A percentile compares a stretch with the other conserved stretches of the same genome.
Evolutionary conservation across 1,139 yeast species (phyloP).

Genomic region (Candida tropicalis): DNA sequence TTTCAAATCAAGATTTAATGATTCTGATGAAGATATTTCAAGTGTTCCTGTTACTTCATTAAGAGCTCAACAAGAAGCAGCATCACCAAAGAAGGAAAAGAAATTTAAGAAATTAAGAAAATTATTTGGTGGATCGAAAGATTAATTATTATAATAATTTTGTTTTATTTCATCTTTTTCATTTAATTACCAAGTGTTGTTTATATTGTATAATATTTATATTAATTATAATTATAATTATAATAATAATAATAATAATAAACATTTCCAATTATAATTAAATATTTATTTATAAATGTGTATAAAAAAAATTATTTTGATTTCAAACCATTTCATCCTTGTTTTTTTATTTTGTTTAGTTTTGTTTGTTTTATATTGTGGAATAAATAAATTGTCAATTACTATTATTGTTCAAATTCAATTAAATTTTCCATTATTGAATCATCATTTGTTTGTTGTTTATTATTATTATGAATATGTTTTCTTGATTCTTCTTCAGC

Average conservation of each 20-base stretch:
- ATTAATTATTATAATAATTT: not conserved
- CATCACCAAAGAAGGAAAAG: slow-evolving; percentile 42
- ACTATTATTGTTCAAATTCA: slow-evolving; percentile 30
- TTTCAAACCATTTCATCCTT: not conserved
- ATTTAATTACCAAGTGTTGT: not conserved
- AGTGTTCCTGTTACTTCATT: slow-evolving; percentile 5
- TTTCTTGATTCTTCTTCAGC: slow-evolving; percentile 15
- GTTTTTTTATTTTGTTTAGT: too few species aligned
- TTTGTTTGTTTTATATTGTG: too few species aligned
- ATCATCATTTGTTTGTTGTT: slow-evolving; percentile 13
- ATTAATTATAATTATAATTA: too few species aligned
- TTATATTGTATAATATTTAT: too few species aligned
- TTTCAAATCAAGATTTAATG: slow-evolving; percentile 17
- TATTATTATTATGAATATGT: slow-evolving; percentile 7
- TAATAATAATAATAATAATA: too few species aligned
- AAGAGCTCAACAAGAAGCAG: slow-evolving; percentile 7
- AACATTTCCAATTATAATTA: too few species aligned
- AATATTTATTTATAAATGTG: too few species aligned
- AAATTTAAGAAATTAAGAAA: slow-evolving; percentile 59
- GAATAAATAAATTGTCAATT: too few species aligned
- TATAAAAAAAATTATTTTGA: too few species aligned
- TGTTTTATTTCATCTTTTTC: not conserved
- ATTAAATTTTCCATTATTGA: slow-evolving; percentile 22
- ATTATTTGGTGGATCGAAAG: slow-evolving; percentile 47
- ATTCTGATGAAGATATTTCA: slow-evolving; percentile 18